Evolutionary conservation across 768 basidiomycete genomes (phyloP), one percentile per base, ranked within the genome.

Genomic region (Leccinum arenicola): DNA sequence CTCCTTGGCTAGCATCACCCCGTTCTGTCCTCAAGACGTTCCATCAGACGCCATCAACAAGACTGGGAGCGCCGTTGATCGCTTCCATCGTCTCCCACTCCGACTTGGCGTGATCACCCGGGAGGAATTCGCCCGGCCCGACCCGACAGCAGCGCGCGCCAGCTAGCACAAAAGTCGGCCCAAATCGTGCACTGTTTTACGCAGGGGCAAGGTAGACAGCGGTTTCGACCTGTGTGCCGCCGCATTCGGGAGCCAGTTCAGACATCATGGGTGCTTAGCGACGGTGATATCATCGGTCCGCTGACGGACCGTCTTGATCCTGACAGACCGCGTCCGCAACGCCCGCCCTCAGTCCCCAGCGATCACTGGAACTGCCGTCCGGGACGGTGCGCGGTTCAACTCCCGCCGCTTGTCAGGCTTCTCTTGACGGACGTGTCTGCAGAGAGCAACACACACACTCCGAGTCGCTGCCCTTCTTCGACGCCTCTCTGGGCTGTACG

Each of bases 211-310:
- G 75, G 88, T 99, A 14, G 97, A 97, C 31, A 94, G 91, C 67
- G 97, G 97, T 6, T 99, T 99, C 76, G 97, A 99, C 69, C 92
- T 98, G 50, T 86, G 92, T 6, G 85, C 93, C 0, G 96, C 96
- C 1, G 90, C 93, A 4, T 11, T 31, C 10, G 31, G 31, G 31
- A 33, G 31, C 31, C 31, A 33, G 31, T 33, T 33, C 31, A 33
- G 29, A 45, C n/a, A 9, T 23, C 38, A 17, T 40, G 17, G 6
- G 49, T 47, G 25, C 47, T 29, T 50, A 19, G 11, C 23, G 21
- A 53, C 27, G 21, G 19, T 54, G 56, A 43, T 23, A 23, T 23
- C 23, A 25, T 50, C 53, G 25, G 54, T 48, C 60, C 52, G 31
- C 31, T 52, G 35, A 55, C 54, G 9, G 31, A 25, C 36, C 25